phyloP scores from a whole-genome alignment of 2,329 filamentous ascomycete genomes.

The Fusarium austroafricanum region DNA sequence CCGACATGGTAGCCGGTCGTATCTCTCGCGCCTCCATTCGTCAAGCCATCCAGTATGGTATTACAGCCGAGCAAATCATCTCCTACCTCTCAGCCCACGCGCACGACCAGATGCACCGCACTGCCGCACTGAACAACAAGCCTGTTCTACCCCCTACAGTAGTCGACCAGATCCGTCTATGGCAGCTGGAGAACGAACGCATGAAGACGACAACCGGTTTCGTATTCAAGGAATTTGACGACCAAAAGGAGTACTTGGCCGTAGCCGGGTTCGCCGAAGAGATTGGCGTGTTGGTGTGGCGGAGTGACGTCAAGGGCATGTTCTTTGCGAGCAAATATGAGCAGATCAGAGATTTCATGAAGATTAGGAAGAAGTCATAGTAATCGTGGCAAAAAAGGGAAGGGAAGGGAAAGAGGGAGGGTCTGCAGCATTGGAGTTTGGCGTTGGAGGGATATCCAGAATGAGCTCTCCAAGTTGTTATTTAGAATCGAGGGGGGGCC shows the following conservation, averaged over 20 bases:
- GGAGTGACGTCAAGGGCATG: slow-evolving; percentile 79
- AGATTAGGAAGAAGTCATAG: slow-evolving; percentile 68
- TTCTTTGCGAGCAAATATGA: slow-evolving; percentile 95
- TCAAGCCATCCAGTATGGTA: slow-evolving; percentile 87
- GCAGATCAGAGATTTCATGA: slow-evolving; percentile 85
- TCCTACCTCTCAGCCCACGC: slow-evolving; percentile 92
- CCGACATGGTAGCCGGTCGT: slow-evolving; percentile 92
- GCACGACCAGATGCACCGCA: slow-evolving; percentile 90
- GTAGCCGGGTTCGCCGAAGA: slow-evolving; percentile 85
- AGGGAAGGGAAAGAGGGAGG: background rate
- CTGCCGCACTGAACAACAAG: slow-evolving; percentile 65
- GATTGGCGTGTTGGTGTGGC: slow-evolving; percentile 90
- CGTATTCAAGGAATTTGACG: slow-evolving; percentile 88
- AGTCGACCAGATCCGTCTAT: slow-evolving; percentile 95
- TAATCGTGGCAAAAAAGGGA: slow-evolving; percentile 26
- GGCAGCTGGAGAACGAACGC: slow-evolving; percentile 96
- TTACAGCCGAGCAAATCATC: slow-evolving; percentile 95
- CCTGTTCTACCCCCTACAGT: slow-evolving; percentile 93
- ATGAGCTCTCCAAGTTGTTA: slow-evolving; percentile 9
- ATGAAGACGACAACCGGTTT: slow-evolving; percentile 88
- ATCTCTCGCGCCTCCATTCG: slow-evolving; percentile 90
- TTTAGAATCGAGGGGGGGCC: slow-evolving; percentile 1
- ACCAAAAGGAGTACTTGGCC: slow-evolving; percentile 74
- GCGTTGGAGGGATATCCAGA: slow-evolving; percentile 23
- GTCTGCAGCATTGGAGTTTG: slow-evolving; percentile 39